Percentiles rank a stretch among this genome's conserved stretches.
phyloP scores from a whole-genome alignment of 345 rosid genomes.

The Combretum micranthum region DNA sequence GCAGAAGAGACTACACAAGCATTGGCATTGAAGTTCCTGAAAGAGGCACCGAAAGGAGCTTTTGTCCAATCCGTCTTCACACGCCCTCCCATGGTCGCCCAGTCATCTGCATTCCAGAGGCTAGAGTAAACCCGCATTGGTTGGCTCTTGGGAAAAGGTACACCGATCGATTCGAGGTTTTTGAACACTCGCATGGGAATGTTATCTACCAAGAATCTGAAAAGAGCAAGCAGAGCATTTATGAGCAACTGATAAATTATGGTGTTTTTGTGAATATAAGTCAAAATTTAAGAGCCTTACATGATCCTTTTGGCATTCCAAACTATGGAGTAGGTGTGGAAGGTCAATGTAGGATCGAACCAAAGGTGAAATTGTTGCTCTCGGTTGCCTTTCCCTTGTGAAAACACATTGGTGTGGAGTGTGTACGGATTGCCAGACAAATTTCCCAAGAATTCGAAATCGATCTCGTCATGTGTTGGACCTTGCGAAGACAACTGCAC shows the following conservation, averaged over 20 bases:
- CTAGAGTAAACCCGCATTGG: constrained; percentile 31
- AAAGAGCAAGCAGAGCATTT: too few relatives aligned
- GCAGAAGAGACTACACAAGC: constrained; percentile 38
- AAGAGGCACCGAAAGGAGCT: constrained; percentile 56
- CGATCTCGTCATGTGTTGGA: constrained; percentile 54
- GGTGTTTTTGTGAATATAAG: too few relatives aligned
- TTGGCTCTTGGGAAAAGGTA: constrained; percentile 50
- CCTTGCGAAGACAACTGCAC: constrained; percentile 50
- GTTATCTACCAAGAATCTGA: constrained; percentile 47
- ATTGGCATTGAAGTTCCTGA: constrained; percentile 33
- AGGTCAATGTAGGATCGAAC: constrained; percentile 55
- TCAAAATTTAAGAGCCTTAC: constrained; percentile 16
- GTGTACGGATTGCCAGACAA: constrained; percentile 47
- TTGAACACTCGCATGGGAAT: constrained; percentile 61
- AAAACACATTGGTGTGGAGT: constrained; percentile 53
- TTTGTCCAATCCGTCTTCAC: constrained; percentile 46
- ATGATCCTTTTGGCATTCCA: constrained; percentile 48
- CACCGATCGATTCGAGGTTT: constrained; percentile 53
- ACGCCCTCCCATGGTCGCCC: constrained; percentile 56
- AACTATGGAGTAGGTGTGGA: constrained; percentile 63
- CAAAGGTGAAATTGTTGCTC: constrained; percentile 63
- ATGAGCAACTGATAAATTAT: too few relatives aligned
- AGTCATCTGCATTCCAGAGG: constrained; percentile 61
- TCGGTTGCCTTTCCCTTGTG: constrained; percentile 53
- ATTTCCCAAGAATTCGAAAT: constrained; percentile 68